Base-by-base conservation (phyloP, 2,329 filamentous ascomycete species). In the Aureobasidium vineae region DNA sequence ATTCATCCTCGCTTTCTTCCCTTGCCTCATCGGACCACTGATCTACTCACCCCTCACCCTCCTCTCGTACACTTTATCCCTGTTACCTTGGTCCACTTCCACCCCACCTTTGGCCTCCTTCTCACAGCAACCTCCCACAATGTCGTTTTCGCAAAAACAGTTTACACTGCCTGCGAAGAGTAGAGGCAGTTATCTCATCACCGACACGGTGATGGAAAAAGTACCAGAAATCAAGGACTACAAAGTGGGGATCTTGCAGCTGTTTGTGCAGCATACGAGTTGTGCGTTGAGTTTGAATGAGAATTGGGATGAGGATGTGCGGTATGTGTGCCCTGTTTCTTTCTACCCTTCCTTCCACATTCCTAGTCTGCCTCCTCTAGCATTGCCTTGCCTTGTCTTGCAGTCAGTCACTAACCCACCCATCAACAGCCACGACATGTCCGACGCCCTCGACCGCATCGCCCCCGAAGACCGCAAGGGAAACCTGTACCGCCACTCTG, bases 241-340 rank as follows among this genome's bases (percentile, higher is more conserved):
- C 85, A 94, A 94, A 77, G 86, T 95, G 72, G 92, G 92, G 52
- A 79, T 96, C 68, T 81, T 98, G 69, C 88, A 97, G 77, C 84
- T 99, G 54, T 99, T 98, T 77, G 84, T 98, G 65, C 94, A 99
- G 80, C 95, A 99, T 80, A 99, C 95, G 5, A 92, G 88, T 74
- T 97, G 92, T 79, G 95, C 90, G 15, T 83, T 99, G 63, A 91
- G 87, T 68, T 81, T 99, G 73, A 99, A 99, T 76, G 95, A 99
- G 84, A 98, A 98, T 80, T 89, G 82, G 81, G 91, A 93, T 75
- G 78, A 81, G 53, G 91, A 96, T 79, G 95, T 99, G n/a, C 85
- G 92, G 72, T 69, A 49, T 13, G 68, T 41, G 10, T 26, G 33
- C 26, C 10, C 21, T 21, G n/a, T 45, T 23, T 28, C 38, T 40